Conservation (phyloP, 768 basidiomycete species). For the Leccinum longicurvipes region DNA sequence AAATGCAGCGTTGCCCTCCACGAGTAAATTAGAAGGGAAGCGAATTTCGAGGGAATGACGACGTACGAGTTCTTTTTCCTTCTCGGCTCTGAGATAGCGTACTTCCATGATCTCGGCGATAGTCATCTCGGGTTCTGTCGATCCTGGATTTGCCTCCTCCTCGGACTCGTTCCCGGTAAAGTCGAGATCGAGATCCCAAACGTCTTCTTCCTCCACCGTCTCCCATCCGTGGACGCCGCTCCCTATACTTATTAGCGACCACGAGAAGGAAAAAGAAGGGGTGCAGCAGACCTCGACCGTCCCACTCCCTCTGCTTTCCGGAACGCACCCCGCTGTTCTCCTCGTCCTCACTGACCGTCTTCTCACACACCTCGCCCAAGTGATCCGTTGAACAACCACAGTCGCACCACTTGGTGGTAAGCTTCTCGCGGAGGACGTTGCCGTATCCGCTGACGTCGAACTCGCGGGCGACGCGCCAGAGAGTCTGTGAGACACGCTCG, state of each 20-base stretch:
- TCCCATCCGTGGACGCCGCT: constrained; percentile 73
- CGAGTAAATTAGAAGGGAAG: constrained; percentile 4
- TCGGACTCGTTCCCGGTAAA: constrained; percentile 56
- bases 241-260: constrained; percentile 23
- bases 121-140: constrained; percentile 45
- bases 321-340: constrained; percentile 53
- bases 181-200: constrained; percentile 71
- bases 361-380: constrained; percentile 72
- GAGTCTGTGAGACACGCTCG: constrained; percentile 56
- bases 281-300: constrained; percentile 51
- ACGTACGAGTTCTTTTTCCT: constrained; percentile 65
- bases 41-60: background rate
- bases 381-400: constrained; percentile 81
- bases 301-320: constrained; percentile 76
- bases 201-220: constrained; percentile 71
- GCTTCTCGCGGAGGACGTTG: constrained; percentile 62
- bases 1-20: constrained; percentile 67
- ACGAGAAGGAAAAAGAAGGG: background rate
- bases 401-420: constrained; percentile 75
- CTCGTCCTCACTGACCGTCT: constrained; percentile 67
- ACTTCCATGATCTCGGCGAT: constrained; percentile 74
- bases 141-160: constrained; percentile 41
- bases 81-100: constrained; percentile 66
- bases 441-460: constrained; percentile 75
- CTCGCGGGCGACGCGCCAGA: constrained; percentile 69